Conservation (phyloP, 768 basidiomycete species). For the Hericium coralloides region DNA sequence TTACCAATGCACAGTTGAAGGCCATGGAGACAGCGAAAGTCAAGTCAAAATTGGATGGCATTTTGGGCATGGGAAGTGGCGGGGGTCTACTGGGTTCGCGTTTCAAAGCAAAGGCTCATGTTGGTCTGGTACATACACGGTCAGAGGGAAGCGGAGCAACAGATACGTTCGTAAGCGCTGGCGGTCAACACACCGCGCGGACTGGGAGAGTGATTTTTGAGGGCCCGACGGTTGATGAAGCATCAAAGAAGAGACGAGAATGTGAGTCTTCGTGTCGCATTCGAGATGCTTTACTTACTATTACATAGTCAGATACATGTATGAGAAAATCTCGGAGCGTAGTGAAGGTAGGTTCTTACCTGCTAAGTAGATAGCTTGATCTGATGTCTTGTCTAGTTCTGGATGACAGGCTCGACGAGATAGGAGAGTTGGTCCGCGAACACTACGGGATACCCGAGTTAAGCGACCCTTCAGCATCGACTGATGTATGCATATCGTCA, state of each 20-base stretch:
- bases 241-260: conserved; percentile 34
- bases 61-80: background rate
- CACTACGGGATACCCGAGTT: conserved; percentile 69
- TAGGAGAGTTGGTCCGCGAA: conserved; percentile 61
- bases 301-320: conserved; percentile 74
- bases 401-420: conserved; percentile 83
- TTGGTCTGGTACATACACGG: background rate
- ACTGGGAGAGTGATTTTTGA: conserved; percentile 23
- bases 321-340: conserved; percentile 79
- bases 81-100: background rate
- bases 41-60: background rate
- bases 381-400: conserved; percentile 39
- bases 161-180: background rate
- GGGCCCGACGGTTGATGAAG: conserved; percentile 22
- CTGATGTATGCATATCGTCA: conserved; percentile 33
- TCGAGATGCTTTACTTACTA: background rate
- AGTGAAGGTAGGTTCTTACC: conserved; percentile 53
- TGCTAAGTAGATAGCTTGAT: background rate
- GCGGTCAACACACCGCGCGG: background rate
- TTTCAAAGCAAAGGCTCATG: background rate
- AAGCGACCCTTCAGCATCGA: conserved; percentile 60
- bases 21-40: background rate
- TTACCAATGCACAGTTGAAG: background rate
- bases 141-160: background rate
- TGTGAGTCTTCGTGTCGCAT: conserved; percentile 36